Conservation (phyloP, 371 early-diverging fungal genomes). For the Choanephora cucurbitarum region DNA sequence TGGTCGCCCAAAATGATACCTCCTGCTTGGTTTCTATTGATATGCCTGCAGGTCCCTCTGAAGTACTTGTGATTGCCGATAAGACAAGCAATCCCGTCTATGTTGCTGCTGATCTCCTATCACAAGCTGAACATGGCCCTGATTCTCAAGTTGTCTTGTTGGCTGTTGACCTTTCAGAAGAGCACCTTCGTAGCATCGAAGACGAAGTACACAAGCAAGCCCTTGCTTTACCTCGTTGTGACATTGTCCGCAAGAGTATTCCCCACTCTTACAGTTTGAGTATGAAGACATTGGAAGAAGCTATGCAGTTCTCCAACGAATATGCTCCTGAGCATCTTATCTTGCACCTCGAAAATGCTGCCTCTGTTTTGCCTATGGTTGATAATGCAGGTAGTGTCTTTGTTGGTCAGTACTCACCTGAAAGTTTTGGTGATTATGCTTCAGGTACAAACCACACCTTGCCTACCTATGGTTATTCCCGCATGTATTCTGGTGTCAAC, state of each 20-base stretch:
- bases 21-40: slow-evolving; percentile 93
- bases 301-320: slow-evolving; percentile 87
- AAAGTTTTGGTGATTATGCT: slow-evolving; percentile 98
- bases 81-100: slow-evolving; percentile 80
- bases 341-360: slow-evolving; percentile 83
- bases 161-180: slow-evolving; percentile 71
- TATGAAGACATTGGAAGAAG: slow-evolving; percentile 73
- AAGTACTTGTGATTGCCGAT: slow-evolving; percentile 95
- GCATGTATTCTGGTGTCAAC: slow-evolving; percentile 97
- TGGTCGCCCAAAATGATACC: slow-evolving; percentile 92
- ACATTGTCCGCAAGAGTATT: slow-evolving; percentile 86
- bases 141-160: slow-evolving; percentile 97
- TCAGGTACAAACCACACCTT: slow-evolving; percentile 99
- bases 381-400: slow-evolving; percentile 95
- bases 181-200: slow-evolving; percentile 74
- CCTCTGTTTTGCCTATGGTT: slow-evolving; percentile 62
- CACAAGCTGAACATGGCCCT: slow-evolving; percentile 97
- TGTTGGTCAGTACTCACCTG: slow-evolving; percentile 94
- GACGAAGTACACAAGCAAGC: slow-evolving; percentile 83
- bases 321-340: slow-evolving; percentile 98
- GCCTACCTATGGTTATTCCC: slow-evolving; percentile 96
- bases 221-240: slow-evolving; percentile 81
- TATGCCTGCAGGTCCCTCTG: slow-evolving; percentile 99
- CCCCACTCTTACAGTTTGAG: slow-evolving; percentile 79
- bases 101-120: slow-evolving; percentile 93